Evolutionary conservation across 257 asterid genomes (phyloP).

Genomic region (Ocimum tenuiflorum): DNA sequence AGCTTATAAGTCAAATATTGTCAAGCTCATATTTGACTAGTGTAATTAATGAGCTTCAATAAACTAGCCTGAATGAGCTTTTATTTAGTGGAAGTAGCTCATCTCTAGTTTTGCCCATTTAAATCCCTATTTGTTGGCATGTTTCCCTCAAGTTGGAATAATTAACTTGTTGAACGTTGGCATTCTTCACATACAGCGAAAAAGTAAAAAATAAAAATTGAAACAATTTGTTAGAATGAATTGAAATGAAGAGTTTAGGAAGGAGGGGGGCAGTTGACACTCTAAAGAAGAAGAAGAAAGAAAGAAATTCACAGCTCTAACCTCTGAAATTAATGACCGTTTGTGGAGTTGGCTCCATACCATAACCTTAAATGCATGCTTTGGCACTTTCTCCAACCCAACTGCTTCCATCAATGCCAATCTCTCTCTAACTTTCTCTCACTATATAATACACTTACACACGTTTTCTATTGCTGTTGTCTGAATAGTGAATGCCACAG

Average conservation of each 20-base stretch:
- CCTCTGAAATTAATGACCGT: slow-evolving; percentile 45
- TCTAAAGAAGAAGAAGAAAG: neutral
- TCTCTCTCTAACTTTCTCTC: slow-evolving; percentile 25
- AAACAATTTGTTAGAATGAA: neutral
- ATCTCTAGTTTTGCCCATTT: too few relatives aligned
- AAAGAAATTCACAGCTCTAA: neutral
- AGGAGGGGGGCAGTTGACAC: neutral
- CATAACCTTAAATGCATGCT: slow-evolving; percentile 40
- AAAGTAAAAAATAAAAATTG: neutral
- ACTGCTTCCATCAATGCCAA: slow-evolving; percentile 49
- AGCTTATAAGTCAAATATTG: too few relatives aligned
- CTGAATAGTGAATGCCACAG: slow-evolving; percentile 19
- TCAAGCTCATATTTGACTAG: too few relatives aligned
- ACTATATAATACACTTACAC: neutral
- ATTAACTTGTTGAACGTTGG: neutral
- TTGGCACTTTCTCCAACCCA: slow-evolving; percentile 52
- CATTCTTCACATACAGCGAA: neutral
- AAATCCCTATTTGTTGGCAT: too few relatives aligned
- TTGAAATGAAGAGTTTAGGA: neutral
- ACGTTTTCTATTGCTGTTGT: neutral
- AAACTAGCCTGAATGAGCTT: too few relatives aligned
- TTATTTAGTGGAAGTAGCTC: too few relatives aligned
- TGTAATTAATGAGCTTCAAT: too few relatives aligned
- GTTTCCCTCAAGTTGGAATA: too few relatives aligned
- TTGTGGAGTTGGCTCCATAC: slow-evolving; percentile 49